Conservation (phyloP, 2,329 filamentous ascomycete species). For the Verticillium klebahnii region DNA sequence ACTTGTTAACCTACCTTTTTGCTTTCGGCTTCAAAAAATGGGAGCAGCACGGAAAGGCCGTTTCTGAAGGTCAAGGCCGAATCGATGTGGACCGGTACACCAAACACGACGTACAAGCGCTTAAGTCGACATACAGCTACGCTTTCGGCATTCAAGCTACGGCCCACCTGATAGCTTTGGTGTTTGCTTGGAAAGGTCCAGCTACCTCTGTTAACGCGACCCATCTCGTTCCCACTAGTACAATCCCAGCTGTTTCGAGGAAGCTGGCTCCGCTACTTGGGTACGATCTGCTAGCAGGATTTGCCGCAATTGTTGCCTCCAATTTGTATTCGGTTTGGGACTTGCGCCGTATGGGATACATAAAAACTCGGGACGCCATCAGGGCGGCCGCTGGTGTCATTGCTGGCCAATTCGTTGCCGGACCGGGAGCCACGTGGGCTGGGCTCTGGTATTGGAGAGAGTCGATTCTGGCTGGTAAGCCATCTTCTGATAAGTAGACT, state of each 20-base stretch:
- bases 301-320: not conserved
- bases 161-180: not conserved
- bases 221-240: not conserved
- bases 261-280: not conserved
- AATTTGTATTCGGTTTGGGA: constrained; percentile 17
- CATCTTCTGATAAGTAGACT: not conserved
- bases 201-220: not conserved
- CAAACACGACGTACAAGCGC: not conserved
- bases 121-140: not conserved
- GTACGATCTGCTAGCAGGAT: not conserved
- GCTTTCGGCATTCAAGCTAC: not conserved
- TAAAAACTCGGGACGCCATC: constrained; percentile 9
- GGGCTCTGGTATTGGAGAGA: constrained; percentile 20
- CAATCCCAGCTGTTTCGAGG: no score
- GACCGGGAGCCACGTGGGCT: constrained; percentile 16
- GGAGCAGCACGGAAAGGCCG: not conserved
- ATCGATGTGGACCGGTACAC: not conserved
- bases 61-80: not conserved
- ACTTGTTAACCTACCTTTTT: not conserved
- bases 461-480: not conserved
- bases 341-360: constrained; percentile 16
- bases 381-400: constrained; percentile 1
- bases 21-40: not conserved
- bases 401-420: constrained; percentile 11
- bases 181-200: not conserved